A percentile compares a stretch with the other conserved stretches of the same genome.
Conservation (phyloP, 305 asterid species). For the Fraxinus angustifolia region DNA sequence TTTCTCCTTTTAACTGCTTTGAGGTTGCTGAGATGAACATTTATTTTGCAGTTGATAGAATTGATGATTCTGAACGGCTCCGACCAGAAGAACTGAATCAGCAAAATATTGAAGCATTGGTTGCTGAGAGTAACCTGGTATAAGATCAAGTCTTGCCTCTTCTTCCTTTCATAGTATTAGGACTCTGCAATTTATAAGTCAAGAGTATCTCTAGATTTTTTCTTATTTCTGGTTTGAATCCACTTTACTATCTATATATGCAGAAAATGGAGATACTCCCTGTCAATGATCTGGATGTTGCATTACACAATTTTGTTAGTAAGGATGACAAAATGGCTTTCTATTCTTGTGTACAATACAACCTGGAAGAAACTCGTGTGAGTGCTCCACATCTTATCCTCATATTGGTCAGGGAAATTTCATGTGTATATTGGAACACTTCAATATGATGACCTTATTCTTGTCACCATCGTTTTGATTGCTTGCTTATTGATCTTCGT, state of each 20-base stretch:
- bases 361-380: constrained; percentile 95
- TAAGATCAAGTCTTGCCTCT: constrained; percentile 23
- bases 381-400: constrained; percentile 31
- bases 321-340: constrained; percentile 96
- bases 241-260: constrained; percentile 19
- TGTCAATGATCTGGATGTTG: constrained; percentile 89
- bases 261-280: constrained; percentile 99
- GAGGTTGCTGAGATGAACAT: constrained; percentile 5
- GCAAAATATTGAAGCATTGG: constrained; percentile 94
- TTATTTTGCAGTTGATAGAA: constrained; percentile 44
- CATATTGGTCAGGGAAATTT: background rate
- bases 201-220: constrained; percentile 11
- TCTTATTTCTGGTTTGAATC: constrained; percentile 10
- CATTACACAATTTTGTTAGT: constrained; percentile 85
- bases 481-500: background rate
- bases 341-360: constrained; percentile 80
- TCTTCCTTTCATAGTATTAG: constrained; percentile 20
- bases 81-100: constrained; percentile 98
- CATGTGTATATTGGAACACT: constrained; percentile 11
- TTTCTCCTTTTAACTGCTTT: constrained; percentile 19
- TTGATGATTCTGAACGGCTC: constrained; percentile 76
- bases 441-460: background rate
- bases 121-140: constrained; percentile 98
- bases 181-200: constrained; percentile 16
- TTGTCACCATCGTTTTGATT: constrained; percentile 4